These are phyloP conservation scores for Fusarium hainanense DNA, from an alignment of 2,329 filamentous ascomycete species.

Conservation along the genomic window DNA sequence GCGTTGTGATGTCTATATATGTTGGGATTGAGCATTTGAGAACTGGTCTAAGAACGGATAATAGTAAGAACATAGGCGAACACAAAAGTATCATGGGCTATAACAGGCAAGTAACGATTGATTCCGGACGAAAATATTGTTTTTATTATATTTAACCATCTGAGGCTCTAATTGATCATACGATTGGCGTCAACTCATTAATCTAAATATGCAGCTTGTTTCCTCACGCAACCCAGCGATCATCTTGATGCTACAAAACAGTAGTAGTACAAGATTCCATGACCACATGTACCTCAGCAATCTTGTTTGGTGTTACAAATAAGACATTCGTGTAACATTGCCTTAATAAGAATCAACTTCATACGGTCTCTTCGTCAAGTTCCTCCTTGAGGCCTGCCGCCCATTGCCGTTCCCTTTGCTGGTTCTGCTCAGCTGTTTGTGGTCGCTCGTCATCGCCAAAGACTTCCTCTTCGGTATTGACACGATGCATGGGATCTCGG, in stretches of 20 bases:
- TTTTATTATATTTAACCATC: conserved; percentile 2
- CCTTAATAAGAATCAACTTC: conserved; percentile 1
- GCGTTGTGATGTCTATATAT: conserved; percentile 3
- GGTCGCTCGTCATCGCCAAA: conserved; percentile 45
- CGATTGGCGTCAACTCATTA: conserved; percentile 10
- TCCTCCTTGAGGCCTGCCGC: conserved; percentile 38
- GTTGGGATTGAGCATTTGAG: not conserved
- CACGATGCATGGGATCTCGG: conserved; percentile 27
- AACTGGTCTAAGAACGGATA: not conserved
- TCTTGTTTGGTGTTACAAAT: conserved; percentile 6
- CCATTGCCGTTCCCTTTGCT: conserved; percentile 36
- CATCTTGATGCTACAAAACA: not conserved
- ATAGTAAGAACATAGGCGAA: not conserved
- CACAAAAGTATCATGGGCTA: not conserved
- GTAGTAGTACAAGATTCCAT: conserved; percentile 4
- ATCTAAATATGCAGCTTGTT: not conserved
- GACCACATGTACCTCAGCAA: not conserved
- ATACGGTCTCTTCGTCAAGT: conserved; percentile 34
- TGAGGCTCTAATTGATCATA: conserved; percentile 2
- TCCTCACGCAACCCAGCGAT: not conserved
- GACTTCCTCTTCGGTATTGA: conserved; percentile 40
- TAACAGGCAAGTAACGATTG: not conserved
- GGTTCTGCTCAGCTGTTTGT: conserved; percentile 22
- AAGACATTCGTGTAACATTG: conserved; percentile 5
- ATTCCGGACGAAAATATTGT: not conserved